Percentiles rank a stretch among this genome's conserved stretches.
Evolutionary conservation across 106 monocot genomes (phyloP).

Genomic region (Apostasia ramifera): DNA sequence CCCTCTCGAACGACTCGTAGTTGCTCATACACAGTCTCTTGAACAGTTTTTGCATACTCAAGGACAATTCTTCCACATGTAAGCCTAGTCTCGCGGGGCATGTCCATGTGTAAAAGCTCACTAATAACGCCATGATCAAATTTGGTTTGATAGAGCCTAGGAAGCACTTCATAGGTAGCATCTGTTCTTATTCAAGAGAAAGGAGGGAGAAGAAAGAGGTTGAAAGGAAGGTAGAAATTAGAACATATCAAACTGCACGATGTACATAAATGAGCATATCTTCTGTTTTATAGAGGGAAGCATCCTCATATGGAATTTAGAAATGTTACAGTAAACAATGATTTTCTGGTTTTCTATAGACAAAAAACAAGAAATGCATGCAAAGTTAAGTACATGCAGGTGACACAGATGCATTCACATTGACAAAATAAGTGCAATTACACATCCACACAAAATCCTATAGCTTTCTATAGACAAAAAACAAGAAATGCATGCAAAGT

Average conservation of each 20-base stretch:
- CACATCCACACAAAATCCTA: too few relatives aligned
- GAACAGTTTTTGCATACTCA: constrained; percentile 81
- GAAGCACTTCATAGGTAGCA: constrained; percentile 80
- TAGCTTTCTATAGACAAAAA: too few relatives aligned
- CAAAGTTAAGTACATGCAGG: too few relatives aligned
- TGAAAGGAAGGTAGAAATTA: not conserved
- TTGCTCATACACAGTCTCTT: constrained; percentile 89
- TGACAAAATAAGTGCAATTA: too few relatives aligned
- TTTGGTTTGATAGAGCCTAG: constrained; percentile 85
- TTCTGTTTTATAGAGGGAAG: too few relatives aligned
- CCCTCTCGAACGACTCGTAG: constrained; percentile 88
- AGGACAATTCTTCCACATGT: constrained; percentile 72
- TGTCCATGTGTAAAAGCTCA: constrained; percentile 78
- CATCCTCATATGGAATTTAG: too few relatives aligned
- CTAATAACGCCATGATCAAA: constrained; percentile 87
- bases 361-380: too few relatives aligned
- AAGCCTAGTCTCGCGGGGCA: constrained; percentile 63
- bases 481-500: too few relatives aligned
- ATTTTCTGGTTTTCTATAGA: too few relatives aligned
- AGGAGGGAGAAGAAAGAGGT: not conserved
- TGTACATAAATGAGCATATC: too few relatives aligned
- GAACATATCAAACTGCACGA: not conserved
- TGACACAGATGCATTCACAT: too few relatives aligned
- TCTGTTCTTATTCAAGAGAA: constrained; percentile 31
- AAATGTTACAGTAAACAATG: too few relatives aligned